Base-by-base conservation (phyloP, 139 green algal species). In the Micromonas pusilla region DNA sequence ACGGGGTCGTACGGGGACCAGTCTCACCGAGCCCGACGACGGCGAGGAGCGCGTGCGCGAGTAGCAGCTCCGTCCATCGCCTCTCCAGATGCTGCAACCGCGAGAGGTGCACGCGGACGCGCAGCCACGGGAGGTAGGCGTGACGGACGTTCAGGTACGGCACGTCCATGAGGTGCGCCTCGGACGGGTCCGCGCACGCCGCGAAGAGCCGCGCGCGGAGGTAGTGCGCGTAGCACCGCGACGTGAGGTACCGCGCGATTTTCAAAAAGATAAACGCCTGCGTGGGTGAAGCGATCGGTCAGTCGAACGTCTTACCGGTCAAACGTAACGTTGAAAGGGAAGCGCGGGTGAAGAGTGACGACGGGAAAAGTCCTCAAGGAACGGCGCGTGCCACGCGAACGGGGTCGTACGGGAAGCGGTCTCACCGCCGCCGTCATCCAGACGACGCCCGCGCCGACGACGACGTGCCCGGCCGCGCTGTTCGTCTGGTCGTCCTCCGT, bases 71-170 rank as follows among this genome's bases (percentile, higher is more conserved):
- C 26, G 26, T 23, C 28, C 26, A 72, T 3, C 4, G 13, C 4
- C 33, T 25, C 28, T 72, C 65, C 26, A 72, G 65, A 13, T 72
- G 26, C 3, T 26, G n/a, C 13, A 52, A 21, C 3, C 33, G 26
- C 65, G 36, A 13, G 4, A 72, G 26, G 30, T 52, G 26, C 30
- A 72, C 38, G 23, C 65, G 65, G 4, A 72, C 13, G 26, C 65
- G 65, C n/a, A 72, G 3, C 65, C 65, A 72, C n/a, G 65, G 65
- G 3, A 72, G 28, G n/a, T 26, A 72, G 4, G 65, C n/a, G 26
- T 72, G 65, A 52, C 65, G 33, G 13, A 72, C 26, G 33, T 72
- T 72, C 28, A 72, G 3, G 65, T 52, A 72, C 21, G 65, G 65
- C 26, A 72, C 65, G 65, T 72, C 65, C 3, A 52, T 45, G 3